Evolutionary conservation across 2,329 filamentous ascomycete genomes (phyloP), one percentile per base, ranked within the genome.

Genomic region (Pseudocercospora musae): DNA sequence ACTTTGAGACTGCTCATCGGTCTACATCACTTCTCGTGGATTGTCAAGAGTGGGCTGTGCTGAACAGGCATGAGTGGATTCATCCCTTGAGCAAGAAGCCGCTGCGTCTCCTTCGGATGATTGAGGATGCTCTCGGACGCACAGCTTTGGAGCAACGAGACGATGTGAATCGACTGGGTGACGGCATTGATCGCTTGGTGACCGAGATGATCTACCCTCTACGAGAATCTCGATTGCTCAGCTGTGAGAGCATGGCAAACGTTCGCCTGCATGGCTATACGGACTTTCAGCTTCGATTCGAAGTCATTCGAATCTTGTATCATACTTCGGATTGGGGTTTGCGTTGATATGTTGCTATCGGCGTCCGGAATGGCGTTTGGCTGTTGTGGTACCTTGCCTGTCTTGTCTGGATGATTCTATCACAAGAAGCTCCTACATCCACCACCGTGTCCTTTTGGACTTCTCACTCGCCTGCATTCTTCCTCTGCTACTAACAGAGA

Each of bases 241-340:
- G 48, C 11, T 27, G 44, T n/a, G 63, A 67, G 52, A 62, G 63
- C 48, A 67, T 67, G 63, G 57, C 61, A 21, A 66, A 66, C 52
- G n/a, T 57, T 7, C 44, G 62, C 33, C 57, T 64, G 9, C 63
- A 67, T 46, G 63, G 63, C 2, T 62, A 66, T 31, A 60, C 63
- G n/a, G 63, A 67, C 20, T 62, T 64, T n/a, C 59, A 63, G 29
- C 59, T 66, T 27, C 58, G 59, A 9, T 66, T 67, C 20, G 65
- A 67, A 57, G 57, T 64, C n/a, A 61, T 67, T 21, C 49, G 44
- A 18, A 58, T 63, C 46, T 23, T 64, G 29, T 54, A 54, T 31
- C 31, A 33, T 54, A 20, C 18, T 18, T 21, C 52, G 20, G 29
- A 54, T n/a, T 40, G 27, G 18, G 13, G 15, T 10, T 40, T 37